Conservation (phyloP, 768 basidiomycete genomes). For the Phaeotremella fagi region DNA sequence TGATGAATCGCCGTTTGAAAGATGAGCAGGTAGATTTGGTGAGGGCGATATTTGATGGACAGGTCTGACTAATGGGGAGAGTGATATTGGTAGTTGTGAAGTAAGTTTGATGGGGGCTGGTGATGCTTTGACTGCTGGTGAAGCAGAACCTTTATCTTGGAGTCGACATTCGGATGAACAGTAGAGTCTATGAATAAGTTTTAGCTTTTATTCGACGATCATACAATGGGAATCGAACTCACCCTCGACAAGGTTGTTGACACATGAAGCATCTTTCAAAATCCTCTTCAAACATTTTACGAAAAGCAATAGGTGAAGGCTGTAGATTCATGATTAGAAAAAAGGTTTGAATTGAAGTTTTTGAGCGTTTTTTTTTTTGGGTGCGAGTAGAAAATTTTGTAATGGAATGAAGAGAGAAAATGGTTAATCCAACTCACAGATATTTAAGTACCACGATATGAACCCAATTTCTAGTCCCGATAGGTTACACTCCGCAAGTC, state of each 20-base stretch:
- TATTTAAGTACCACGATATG: too few species aligned
- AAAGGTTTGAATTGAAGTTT: too few species aligned
- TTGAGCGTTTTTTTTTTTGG: too few species aligned
- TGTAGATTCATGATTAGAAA: too few species aligned
- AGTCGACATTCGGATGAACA: constrained; percentile 39
- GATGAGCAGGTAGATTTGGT: constrained; percentile 20
- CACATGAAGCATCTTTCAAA: constrained; percentile 41
- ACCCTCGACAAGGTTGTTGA: constrained; percentile 35
- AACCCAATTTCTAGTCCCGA: too few species aligned
- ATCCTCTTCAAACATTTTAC: constrained; percentile 43
- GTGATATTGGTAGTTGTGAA: constrained; percentile 23
- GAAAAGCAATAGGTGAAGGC: background rate
- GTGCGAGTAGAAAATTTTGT: too few species aligned
- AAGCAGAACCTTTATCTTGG: constrained; percentile 31
- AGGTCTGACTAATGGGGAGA: constrained; percentile 30
- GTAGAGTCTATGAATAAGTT: constrained; percentile 24
- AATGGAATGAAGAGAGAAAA: too few species aligned
- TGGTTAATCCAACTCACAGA: too few species aligned
- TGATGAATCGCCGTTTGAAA: constrained; percentile 8
- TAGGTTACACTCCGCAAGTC: too few species aligned
- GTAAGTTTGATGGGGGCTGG: constrained; percentile 27
- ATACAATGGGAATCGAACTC: constrained; percentile 7
- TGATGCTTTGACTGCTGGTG: constrained; percentile 11
- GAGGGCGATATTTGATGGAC: constrained; percentile 19
- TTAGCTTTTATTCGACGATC: constrained; percentile 5